Evolutionary conservation across 2,329 filamentous ascomycete species (phyloP).

Genomic region (Sporothrix luriei): DNA sequence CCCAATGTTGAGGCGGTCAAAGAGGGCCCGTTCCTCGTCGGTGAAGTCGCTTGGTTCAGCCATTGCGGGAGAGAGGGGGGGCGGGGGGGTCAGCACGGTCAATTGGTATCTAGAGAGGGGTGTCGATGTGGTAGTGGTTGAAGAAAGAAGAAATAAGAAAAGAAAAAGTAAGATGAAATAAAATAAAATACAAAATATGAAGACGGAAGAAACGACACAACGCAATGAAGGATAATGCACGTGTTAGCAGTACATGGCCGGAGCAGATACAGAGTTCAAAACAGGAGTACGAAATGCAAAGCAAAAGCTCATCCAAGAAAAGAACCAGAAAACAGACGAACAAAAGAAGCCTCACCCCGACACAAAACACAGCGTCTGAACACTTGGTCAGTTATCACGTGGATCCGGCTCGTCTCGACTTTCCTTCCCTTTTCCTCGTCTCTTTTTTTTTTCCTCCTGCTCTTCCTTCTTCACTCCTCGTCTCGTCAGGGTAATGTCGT

Average conservation of each 20-base stretch:
- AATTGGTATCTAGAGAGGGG: conserved; percentile 4
- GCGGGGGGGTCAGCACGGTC: not conserved
- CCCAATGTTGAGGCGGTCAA: conserved; percentile 35
- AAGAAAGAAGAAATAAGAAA: not conserved
- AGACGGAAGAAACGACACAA: not conserved
- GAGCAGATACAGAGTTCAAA: not conserved
- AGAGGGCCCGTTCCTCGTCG: conserved; percentile 34
- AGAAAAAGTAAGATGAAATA: not conserved
- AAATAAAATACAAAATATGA: not conserved
- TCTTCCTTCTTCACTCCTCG: not conserved
- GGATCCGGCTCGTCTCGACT: conserved; percentile 1
- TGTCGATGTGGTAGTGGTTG: not conserved
- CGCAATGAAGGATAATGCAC: not conserved
- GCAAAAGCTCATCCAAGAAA: not conserved
- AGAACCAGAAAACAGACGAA: not conserved
- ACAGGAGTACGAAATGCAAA: not conserved
- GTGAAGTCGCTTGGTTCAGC: conserved; percentile 34
- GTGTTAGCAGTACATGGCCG: not conserved
- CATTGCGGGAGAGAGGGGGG: not conserved
- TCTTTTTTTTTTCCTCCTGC: not conserved
- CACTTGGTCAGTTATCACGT: conserved; percentile 30
- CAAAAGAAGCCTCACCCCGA: not conserved
- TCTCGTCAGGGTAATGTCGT: conserved; percentile 8
- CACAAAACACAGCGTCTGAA: conserved; percentile 9
- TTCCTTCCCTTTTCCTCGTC: not conserved